These are phyloP conservation scores for Zymoseptoria pseudotritici DNA, from an alignment of 2,329 filamentous ascomycete species.

Conservation along the genomic window DNA sequence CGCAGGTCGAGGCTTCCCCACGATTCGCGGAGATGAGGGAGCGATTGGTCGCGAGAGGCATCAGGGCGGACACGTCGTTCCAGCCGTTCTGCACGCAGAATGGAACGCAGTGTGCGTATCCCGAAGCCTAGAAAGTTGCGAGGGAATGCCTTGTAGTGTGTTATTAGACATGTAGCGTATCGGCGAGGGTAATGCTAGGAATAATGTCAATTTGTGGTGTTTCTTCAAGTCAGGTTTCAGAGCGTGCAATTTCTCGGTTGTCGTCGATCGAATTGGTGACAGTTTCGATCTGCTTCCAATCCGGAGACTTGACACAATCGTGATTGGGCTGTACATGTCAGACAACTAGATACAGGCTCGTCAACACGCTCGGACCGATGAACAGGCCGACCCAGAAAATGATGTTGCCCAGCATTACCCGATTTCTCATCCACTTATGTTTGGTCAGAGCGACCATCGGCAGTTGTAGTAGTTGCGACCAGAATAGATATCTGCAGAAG, in stretches of 20 bases:
- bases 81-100: conserved; percentile 67
- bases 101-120: conserved; percentile 40
- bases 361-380: conserved; percentile 61
- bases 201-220: not conserved
- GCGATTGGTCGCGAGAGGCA: conserved; percentile 61
- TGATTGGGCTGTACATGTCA: not conserved
- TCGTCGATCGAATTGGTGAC: not conserved
- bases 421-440: conserved; percentile 45
- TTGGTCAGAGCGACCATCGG: conserved; percentile 62
- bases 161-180: not conserved
- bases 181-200: not conserved
- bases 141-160: not conserved
- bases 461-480: conserved; percentile 67
- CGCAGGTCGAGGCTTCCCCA: conserved; percentile 61
- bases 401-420: conserved; percentile 55
- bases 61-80: conserved; percentile 58
- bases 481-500: conserved; percentile 49
- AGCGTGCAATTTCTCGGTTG: not conserved
- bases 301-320: not conserved
- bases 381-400: conserved; percentile 76
- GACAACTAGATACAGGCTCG: conserved; percentile 43
- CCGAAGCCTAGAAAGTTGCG: not conserved
- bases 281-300: not conserved
- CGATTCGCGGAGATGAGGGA: conserved; percentile 70
- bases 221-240: not conserved